Evolutionary conservation across 306 rosid genomes (phyloP), one percentile per base, ranked within the genome.

Genomic region (Fragaria iinumae): DNA sequence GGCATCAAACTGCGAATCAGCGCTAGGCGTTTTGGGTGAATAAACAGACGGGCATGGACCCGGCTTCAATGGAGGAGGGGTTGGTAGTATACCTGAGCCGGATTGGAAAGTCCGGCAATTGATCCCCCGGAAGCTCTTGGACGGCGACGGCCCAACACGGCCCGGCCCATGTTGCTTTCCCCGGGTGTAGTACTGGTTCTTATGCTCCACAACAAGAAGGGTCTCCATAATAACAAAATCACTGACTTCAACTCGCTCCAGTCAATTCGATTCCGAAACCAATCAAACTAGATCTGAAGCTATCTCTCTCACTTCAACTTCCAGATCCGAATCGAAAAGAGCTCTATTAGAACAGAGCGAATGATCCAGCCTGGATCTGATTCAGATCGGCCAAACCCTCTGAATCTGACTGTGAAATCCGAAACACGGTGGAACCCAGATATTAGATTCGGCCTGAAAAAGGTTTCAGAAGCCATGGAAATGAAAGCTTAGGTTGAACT

Each of bases 31-130:
- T 77, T 79, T 85, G 11, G 90, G 87, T 29, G 85, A 87, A 73
- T 79, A 67, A 45, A 78, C 38, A 64, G 29, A 62, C 4, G 77
- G n/a, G 57, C 73, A 69, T 16, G 67, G 43, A n/a, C n/a, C n/a
- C 68, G 81, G 73, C 83, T 81, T 86, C 73, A 81, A 79, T 13
- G 96, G 68, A 29, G 97, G 21, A 32, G 48, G 97, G 72, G 90
- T 83, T 12, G 93, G 91, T 18, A 89, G 87, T 32, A 93, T 74
- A 71, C 96, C 92, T 41, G 82, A 71, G 39, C 91, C 89, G 14
- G 96, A 85, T 70, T 91, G 89, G 77, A 83, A 94, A 88, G 83
- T 85, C 83, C 98, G 86, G 76, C 97, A 90, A 78, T 85, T 92
- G 77, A 91, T 80, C 66, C 88, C 93, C 69, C 75, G 16, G 72